phyloP scores from a whole-genome alignment of 2,329 filamentous ascomycete genomes.

The Arthrocladium fulminans region DNA sequence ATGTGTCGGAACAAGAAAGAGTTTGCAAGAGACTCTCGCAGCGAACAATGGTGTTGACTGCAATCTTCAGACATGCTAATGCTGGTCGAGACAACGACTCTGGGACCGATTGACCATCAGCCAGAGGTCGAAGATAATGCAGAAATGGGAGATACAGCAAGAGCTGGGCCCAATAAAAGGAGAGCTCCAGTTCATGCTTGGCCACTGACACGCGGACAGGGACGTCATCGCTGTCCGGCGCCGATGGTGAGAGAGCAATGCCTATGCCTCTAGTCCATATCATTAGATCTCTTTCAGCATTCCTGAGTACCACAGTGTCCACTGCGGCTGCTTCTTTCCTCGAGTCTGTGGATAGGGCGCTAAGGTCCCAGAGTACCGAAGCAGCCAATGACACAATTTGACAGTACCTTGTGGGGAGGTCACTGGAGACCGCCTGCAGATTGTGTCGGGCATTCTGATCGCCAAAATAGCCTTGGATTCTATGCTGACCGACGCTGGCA shows the following conservation, averaged over 20 bases:
- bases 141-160: slow-evolving; percentile 18
- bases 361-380: background rate
- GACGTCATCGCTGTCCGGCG: background rate
- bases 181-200: slow-evolving; percentile 17
- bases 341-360: background rate
- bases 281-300: slow-evolving; percentile 12
- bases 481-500: background rate
- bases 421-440: background rate
- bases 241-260: background rate
- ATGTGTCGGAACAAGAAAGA: background rate
- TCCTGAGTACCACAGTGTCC: slow-evolving; percentile 11
- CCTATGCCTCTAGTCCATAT: slow-evolving; percentile 15
- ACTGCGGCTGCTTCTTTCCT: background rate
- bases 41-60: slow-evolving; percentile 11
- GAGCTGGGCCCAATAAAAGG: slow-evolving; percentile 16
- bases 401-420: background rate
- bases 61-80: slow-evolving; percentile 18
- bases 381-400: slow-evolving; percentile 2
- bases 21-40: background rate
- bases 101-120: slow-evolving; percentile 57
- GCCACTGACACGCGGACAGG: background rate
- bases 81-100: slow-evolving; percentile 43
- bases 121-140: slow-evolving; percentile 38
- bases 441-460: background rate
- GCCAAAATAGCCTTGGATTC: background rate